Evolutionary conservation across 75 land plant genomes (phyloP), one percentile per base, ranked within the genome.

Genomic region (Cupressus sempervirens): DNA sequence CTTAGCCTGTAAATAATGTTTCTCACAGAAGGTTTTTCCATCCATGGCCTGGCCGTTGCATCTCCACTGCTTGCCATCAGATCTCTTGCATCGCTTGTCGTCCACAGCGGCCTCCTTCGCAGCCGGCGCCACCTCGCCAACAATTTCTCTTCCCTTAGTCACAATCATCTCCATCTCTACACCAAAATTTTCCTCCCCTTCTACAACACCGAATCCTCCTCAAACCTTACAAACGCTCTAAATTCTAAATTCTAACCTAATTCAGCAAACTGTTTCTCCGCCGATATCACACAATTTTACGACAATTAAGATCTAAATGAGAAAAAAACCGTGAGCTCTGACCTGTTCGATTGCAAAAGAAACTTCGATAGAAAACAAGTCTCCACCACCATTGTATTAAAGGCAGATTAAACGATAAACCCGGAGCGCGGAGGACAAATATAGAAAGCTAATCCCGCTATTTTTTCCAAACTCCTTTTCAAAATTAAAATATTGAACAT

Each of bases 61-160:
- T 32, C 84, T 84, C 86, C 86, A 85, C 35, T 82, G 56, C 72
- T 85, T 85, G 3, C 86, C 86, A 83, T 85, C 86, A 0, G 80
- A 76, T 13, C 80, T 41, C 45, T 76, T 77, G n/a, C 46, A 77
- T 13, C 26, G 80, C 36, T 76, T 34, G 0, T 84, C 82, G 4
- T 84, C 85, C 34, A 56, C 36, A 16, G 77, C 34, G 4, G 16
- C 23, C 54, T 85, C 86, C 29, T 43, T 43, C 50, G 20, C n/a
- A 62, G 67, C 67, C 67, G 26, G 29, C 26, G 23, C 67, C 67
- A 62, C n/a, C 26, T 6, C 67, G 7, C 7, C 67, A 62, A 23
- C 7, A 4, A 62, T 62, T 62, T 62, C n/a, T 23, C 1, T 26
- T 23, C 67, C 67, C 67, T 62, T 62, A 7, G 29, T 29, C 67